Conservation (phyloP, 2,329 filamentous ascomycete species). For the Fusarium annulatum region DNA sequence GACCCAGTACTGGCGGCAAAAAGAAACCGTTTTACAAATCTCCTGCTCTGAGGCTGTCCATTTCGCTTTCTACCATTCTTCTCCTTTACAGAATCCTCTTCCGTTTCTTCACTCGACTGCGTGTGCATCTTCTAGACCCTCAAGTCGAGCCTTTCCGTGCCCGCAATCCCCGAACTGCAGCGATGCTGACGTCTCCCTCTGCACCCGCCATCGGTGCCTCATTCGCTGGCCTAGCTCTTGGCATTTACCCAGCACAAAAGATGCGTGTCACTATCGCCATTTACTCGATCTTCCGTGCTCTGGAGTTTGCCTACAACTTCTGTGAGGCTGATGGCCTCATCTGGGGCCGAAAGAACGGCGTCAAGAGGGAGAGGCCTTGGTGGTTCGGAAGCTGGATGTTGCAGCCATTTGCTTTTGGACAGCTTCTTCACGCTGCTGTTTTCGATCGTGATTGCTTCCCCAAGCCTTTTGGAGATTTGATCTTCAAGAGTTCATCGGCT, state of each 20-base stretch:
- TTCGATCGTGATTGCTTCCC: slow-evolving; percentile 83
- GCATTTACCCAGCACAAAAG: slow-evolving; percentile 73
- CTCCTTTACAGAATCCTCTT: slow-evolving; percentile 90
- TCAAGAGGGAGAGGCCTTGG: slow-evolving; percentile 74
- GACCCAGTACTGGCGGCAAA: slow-evolving; percentile 47
- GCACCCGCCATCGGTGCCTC: slow-evolving; percentile 92
- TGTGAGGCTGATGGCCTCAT: slow-evolving; percentile 78
- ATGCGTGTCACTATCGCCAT: slow-evolving; percentile 84
- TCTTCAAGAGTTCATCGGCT: slow-evolving; percentile 78
- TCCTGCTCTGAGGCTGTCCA: slow-evolving; percentile 78
- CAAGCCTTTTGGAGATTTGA: slow-evolving; percentile 58
- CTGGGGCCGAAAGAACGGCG: slow-evolving; percentile 67
- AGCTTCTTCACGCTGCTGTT: slow-evolving; percentile 79
- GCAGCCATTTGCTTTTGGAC: slow-evolving; percentile 80
- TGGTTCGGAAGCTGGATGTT: slow-evolving; percentile 89
- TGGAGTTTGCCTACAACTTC: slow-evolving; percentile 89
- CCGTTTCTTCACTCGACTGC: slow-evolving; percentile 86
- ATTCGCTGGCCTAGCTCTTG: slow-evolving; percentile 84
- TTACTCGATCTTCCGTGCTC: slow-evolving; percentile 80
- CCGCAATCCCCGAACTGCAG: slow-evolving; percentile 82
- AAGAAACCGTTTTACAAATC: slow-evolving; percentile 71
- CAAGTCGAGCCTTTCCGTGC: slow-evolving; percentile 82
- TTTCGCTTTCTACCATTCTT: slow-evolving; percentile 86
- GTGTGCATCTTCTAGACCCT: slow-evolving; percentile 81
- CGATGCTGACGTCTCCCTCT: slow-evolving; percentile 81